Evolutionary conservation across 352 stramenopile genomes (phyloP), one percentile per base, ranked within the genome.

Genomic region (Pythium scleroteichum): DNA sequence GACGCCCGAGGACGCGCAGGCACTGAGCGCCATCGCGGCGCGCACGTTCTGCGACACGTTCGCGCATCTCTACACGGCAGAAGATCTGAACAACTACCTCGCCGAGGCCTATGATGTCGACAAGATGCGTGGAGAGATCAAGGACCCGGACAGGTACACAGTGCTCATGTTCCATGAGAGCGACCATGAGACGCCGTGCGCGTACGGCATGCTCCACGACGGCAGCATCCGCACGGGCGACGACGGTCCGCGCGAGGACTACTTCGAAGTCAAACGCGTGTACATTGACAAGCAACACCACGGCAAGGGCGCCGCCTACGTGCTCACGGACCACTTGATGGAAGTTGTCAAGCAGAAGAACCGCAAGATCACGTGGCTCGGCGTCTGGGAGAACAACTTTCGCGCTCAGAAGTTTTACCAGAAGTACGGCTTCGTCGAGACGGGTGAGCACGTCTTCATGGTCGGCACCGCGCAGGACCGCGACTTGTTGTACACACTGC

Each of bases 371-470:
- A 58, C 67, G 50, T 76, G 69, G 66, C 53, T 76, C 26, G 62
- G 62, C 39, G 66, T 68, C 7, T 66, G 63, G 49, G 55, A 73
- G 16, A 35, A 71, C 32, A 76, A 71, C 58, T 10, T 63, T 19
- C 64, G 58, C 42, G 69, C 69, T 14, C 69, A 76, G 27, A 56
- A 33, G 44, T 76, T 76, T 46, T 76, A 76, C 66, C 17, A 50
- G 44, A 73, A 74, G 53, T 64, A 65, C 54, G 62, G 66, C 40
- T 76, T 76, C 27, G 51, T 38, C 4, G 49, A 74, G 50, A 65
- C 60, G 13, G 69, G 69, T n/a, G 56, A 61, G 41, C 69, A 65
- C 27, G 47, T 56, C 13, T 76, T 71, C 48, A 39, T 51, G 23
- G 50, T 76, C 51, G 69, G 56, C n/a, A 32, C 27, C 1, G 50